Evolutionary conservation across 768 basidiomycete species (phyloP).

Genomic region (Lyophyllum semitale): DNA sequence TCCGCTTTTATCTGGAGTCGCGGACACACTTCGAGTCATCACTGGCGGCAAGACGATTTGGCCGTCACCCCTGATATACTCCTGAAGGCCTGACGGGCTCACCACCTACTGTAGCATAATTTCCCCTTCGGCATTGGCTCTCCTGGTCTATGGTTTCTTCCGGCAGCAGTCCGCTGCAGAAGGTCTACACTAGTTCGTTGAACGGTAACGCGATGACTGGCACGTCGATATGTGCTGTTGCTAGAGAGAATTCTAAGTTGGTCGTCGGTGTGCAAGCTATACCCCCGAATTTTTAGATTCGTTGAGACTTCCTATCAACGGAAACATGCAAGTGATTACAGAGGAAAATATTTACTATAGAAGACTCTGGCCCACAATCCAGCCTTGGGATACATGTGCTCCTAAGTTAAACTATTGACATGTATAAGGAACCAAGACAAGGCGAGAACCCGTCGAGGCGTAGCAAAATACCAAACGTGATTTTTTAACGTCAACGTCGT

Average conservation of each 20-base stretch:
- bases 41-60: constrained; percentile 3
- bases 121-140: constrained; percentile 4
- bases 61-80: neutral
- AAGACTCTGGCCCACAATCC: constrained; percentile 1
- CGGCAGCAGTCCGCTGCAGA: constrained; percentile 1
- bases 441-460: constrained; percentile 7
- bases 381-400: neutral
- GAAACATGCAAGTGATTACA: neutral
- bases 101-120: neutral
- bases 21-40: constrained; percentile 5
- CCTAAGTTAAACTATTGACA: neutral
- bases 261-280: neutral
- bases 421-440: constrained; percentile 11
- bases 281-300: neutral
- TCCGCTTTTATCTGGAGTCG: neutral
- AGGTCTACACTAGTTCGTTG: constrained; percentile 3
- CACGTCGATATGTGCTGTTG: neutral
- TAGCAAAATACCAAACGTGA: constrained; percentile 13
- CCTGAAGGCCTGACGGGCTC: neutral
- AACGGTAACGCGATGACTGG: constrained; percentile 1
- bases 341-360: constrained; percentile 5
- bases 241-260: neutral
- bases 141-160: constrained; percentile 7
- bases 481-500: neutral
- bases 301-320: constrained; percentile 1